Conservation (phyloP, 192 early-diverging fungal species). For the Linnemannia exigua region DNA sequence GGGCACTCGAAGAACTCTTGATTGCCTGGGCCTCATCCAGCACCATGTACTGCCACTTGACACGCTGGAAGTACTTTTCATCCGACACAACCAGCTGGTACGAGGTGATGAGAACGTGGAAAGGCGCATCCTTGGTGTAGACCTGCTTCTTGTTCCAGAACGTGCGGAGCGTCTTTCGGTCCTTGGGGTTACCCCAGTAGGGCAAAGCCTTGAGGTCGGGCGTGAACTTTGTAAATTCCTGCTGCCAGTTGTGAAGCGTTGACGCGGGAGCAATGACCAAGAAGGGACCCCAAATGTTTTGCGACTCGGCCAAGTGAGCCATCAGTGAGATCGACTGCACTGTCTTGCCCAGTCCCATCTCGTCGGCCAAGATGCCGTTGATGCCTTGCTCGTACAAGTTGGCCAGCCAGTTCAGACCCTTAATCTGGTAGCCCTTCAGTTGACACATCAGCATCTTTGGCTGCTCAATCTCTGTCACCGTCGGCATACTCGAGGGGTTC, state of each 20-base stretch:
- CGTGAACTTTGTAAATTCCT: conserved; percentile 86
- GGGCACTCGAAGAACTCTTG: conserved; percentile 88
- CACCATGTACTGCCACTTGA: conserved; percentile 97
- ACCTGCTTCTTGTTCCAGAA: conserved; percentile 84
- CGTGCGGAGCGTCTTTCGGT: conserved; percentile 86
- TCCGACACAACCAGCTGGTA: conserved; percentile 91
- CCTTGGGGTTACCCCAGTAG: conserved; percentile 90
- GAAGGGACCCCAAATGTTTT: conserved; percentile 94
- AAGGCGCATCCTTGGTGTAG: conserved; percentile 81
- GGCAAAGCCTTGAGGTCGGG: conserved; percentile 85
- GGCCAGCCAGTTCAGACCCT: conserved; percentile 89
- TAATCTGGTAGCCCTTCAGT: conserved; percentile 86
- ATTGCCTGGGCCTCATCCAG: conserved; percentile 96
- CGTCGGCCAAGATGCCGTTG: conserved; percentile 92
- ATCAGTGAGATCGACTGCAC: conserved; percentile 93
- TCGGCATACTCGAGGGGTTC: conserved; percentile 81
- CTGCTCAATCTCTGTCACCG: conserved; percentile 81
- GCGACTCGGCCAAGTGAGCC: conserved; percentile 87
- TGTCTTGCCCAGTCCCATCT: conserved; percentile 91
- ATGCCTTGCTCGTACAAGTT: conserved; percentile 91
- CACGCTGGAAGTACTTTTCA: conserved; percentile 81
- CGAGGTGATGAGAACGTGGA: conserved; percentile 92
- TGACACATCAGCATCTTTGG: conserved; percentile 90
- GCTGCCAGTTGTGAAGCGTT: conserved; percentile 94
- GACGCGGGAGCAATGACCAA: conserved; percentile 91